Conservation (phyloP, 2,329 filamentous ascomycete species). For the Hymenotorrendiella dingleyae region DNA sequence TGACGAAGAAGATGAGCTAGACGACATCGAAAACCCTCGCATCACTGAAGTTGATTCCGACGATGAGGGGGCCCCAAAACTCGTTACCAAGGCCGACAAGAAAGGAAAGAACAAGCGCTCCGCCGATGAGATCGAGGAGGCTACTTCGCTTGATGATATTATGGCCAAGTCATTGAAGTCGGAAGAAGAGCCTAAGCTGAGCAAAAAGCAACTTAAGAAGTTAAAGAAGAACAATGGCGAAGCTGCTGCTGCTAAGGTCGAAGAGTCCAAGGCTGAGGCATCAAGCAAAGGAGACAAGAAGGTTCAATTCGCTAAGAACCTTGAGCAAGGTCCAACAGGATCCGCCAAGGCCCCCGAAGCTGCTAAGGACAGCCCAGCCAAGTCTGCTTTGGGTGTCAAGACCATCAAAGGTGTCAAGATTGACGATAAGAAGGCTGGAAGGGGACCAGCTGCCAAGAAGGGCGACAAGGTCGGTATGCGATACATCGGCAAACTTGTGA, state of each 20-base stretch:
- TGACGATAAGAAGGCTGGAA: conserved; percentile 91
- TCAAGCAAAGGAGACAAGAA: conserved; percentile 74
- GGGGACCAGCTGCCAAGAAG: conserved; percentile 78
- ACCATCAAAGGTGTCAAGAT: conserved; percentile 83
- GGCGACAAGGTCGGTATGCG: conserved; percentile 89
- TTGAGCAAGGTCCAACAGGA: conserved; percentile 90
- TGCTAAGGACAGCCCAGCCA: conserved; percentile 39
- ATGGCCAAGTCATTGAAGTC: conserved; percentile 66
- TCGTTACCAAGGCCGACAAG: conserved; percentile 40
- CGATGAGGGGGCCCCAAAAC: conserved; percentile 65
- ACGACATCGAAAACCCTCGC: conserved; percentile 71
- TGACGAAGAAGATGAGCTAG: conserved; percentile 69
- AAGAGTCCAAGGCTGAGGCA: conserved; percentile 51
- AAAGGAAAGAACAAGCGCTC: conserved; percentile 93
- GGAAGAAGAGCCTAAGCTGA: conserved; percentile 67
- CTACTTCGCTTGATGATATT: conserved; percentile 71
- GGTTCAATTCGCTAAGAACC: conserved; percentile 98
- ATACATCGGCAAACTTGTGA: conserved; percentile 94
- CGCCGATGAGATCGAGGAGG: conserved; percentile 62
- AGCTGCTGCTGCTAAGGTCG: conserved; percentile 56
- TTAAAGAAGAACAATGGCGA: conserved; percentile 98
- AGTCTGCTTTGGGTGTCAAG: conserved; percentile 62
- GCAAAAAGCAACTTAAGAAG: conserved; percentile 98
- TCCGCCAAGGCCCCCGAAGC: conserved; percentile 53
- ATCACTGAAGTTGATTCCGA: conserved; percentile 78